A percentile compares a stretch with the other conserved stretches of the same genome.
Conservation (phyloP, 768 basidiomycete species). For the Trametes elegans region DNA sequence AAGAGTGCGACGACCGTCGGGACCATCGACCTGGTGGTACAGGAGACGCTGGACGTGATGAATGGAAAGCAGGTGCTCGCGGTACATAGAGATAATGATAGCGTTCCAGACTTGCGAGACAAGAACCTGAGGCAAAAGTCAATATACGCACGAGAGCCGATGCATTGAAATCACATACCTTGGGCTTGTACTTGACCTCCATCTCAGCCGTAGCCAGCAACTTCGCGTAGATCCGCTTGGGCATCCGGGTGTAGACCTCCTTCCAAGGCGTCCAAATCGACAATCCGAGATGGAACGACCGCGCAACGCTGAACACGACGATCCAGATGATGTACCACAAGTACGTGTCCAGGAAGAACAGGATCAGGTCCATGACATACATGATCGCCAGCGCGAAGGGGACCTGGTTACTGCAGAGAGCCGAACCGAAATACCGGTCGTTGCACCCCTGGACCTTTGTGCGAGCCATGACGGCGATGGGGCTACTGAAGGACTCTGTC, state of each 20-base stretch:
- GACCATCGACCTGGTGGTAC: constrained; percentile 93
- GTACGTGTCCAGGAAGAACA: constrained; percentile 99
- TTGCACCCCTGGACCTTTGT: constrained; percentile 90
- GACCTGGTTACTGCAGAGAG: constrained; percentile 88
- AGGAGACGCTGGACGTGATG: constrained; percentile 97
- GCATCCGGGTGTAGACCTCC: constrained; percentile 93
- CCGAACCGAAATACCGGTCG: constrained; percentile 78
- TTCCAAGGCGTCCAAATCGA: constrained; percentile 99
- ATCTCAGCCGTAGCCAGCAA: constrained; percentile 93
- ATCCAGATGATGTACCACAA: constrained; percentile 99
- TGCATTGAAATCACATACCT: constrained; percentile 46
- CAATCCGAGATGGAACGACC: constrained; percentile 89
- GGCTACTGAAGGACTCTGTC: constrained; percentile 93
- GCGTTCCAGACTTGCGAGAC: constrained; percentile 99
- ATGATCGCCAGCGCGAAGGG: constrained; percentile 95
- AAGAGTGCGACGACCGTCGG: constrained; percentile 86
- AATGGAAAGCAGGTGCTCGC: constrained; percentile 96
- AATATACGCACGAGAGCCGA: background rate
- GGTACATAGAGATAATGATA: constrained; percentile 99
- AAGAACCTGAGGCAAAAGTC: constrained; percentile 54
- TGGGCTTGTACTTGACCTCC: constrained; percentile 99
- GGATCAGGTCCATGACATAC: constrained; percentile 96
- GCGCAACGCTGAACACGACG: constrained; percentile 87
- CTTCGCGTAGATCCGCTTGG: constrained; percentile 98
- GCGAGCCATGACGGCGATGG: constrained; percentile 94